Conservation (phyloP, 768 basidiomycete species). For the Cystofilobasidium macerans region DNA sequence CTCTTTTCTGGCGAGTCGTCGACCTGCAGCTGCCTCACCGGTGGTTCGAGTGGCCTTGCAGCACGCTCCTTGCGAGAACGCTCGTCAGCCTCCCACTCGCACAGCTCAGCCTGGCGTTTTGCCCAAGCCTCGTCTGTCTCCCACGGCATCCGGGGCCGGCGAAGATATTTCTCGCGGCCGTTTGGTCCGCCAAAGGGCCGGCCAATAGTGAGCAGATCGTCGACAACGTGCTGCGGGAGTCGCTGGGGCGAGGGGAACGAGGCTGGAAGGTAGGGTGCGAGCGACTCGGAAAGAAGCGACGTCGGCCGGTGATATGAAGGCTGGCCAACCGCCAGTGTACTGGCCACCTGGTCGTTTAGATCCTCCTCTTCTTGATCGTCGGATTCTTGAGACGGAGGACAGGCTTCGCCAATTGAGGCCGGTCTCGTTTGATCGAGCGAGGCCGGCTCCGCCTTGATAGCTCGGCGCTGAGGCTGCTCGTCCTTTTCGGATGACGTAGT, state of each 20-base stretch:
- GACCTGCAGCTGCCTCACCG: not conserved
- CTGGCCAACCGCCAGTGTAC: too few species aligned
- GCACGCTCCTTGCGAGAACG: not conserved
- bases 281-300: not conserved
- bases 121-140: not conserved
- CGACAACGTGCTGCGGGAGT: not conserved
- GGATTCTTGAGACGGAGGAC: too few species aligned
- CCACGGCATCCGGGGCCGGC: not conserved
- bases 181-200: not conserved
- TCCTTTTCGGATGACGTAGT: too few species aligned
- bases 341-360: not conserved
- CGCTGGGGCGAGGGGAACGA: not conserved
- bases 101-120: not conserved
- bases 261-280: not conserved
- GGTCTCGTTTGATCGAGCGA: too few species aligned
- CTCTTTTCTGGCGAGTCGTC: not conserved
- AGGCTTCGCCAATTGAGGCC: too few species aligned
- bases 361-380: not conserved
- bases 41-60: not conserved
- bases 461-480: too few species aligned
- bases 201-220: not conserved
- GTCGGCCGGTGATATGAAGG: not conserved
- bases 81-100: not conserved
- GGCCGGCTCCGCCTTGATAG: too few species aligned
- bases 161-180: not conserved